phyloP scores from a whole-genome alignment of 2,329 filamentous ascomycete genomes.

The Amauroascus verrucosus region DNA sequence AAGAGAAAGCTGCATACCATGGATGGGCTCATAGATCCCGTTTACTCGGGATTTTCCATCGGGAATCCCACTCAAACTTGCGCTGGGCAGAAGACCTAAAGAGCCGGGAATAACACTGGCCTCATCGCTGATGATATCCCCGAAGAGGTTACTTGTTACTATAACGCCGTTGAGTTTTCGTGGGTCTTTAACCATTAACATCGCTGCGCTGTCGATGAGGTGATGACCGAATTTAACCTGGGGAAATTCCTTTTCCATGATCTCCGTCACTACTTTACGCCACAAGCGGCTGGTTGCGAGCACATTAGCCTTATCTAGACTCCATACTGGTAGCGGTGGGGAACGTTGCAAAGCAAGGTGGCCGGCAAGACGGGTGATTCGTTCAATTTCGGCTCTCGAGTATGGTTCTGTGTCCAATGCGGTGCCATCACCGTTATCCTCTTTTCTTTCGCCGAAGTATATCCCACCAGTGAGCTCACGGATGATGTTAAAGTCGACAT shows the following conservation, averaged over 20 bases:
- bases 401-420: constrained; percentile 84
- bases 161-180: constrained; percentile 78
- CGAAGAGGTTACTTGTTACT: constrained; percentile 87
- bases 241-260: constrained; percentile 82
- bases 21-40: constrained; percentile 95
- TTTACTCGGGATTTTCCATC: constrained; percentile 63
- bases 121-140: constrained; percentile 93
- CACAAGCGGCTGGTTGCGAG: constrained; percentile 82
- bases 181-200: constrained; percentile 95
- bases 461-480: constrained; percentile 87
- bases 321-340: constrained; percentile 43
- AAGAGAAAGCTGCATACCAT: constrained; percentile 49
- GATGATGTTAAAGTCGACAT: constrained; percentile 85
- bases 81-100: constrained; percentile 77
- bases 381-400: constrained; percentile 73
- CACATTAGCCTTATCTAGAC: constrained; percentile 89
- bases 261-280: constrained; percentile 75
- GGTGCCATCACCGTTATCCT: constrained; percentile 58
- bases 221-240: constrained; percentile 76
- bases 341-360: constrained; percentile 62
- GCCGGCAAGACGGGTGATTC: constrained; percentile 71
- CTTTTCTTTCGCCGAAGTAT: constrained; percentile 85
- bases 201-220: constrained; percentile 90
- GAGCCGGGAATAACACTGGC: constrained; percentile 88
- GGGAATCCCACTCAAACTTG: constrained; percentile 74